Percentiles rank a stretch among this genome's conserved stretches.
These are phyloP conservation scores for Russula earlei DNA, from an alignment of 768 basidiomycete species.

Conservation along the genomic window DNA sequence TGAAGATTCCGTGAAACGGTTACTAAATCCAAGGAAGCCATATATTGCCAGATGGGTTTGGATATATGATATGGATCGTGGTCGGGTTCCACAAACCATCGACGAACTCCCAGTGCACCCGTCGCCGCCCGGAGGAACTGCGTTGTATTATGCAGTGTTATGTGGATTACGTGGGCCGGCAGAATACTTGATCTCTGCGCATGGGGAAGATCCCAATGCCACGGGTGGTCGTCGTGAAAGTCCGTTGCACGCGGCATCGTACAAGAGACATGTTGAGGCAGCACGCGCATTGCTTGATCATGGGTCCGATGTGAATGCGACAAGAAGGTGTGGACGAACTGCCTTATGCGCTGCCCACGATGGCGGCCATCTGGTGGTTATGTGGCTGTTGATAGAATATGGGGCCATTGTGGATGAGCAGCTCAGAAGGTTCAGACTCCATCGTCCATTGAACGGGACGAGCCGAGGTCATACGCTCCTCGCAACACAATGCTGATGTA, in stretches of 20 bases:
- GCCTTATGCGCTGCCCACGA: neutral
- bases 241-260: neutral
- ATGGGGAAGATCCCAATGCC: neutral
- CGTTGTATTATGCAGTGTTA: neutral
- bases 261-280: neutral
- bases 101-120: neutral
- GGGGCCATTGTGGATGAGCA: neutral
- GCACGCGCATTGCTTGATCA: neutral
- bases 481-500: neutral
- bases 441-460: too few relatives aligned
- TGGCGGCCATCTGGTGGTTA: neutral
- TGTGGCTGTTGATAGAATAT: neutral
- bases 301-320: neutral
- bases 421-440: too few relatives aligned
- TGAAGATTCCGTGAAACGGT: neutral
- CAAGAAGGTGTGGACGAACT: neutral
- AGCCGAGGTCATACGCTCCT: neutral
- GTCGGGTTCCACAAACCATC: neutral
- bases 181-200: neutral
- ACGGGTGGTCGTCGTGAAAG: neutral
- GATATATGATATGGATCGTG: neutral
- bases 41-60: neutral
- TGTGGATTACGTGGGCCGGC: neutral
- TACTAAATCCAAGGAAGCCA: neutral
- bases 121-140: neutral